Evolutionary conservation across 805 yeast genomes (phyloP).

Genomic region (Saccharomycopsis olivae): DNA sequence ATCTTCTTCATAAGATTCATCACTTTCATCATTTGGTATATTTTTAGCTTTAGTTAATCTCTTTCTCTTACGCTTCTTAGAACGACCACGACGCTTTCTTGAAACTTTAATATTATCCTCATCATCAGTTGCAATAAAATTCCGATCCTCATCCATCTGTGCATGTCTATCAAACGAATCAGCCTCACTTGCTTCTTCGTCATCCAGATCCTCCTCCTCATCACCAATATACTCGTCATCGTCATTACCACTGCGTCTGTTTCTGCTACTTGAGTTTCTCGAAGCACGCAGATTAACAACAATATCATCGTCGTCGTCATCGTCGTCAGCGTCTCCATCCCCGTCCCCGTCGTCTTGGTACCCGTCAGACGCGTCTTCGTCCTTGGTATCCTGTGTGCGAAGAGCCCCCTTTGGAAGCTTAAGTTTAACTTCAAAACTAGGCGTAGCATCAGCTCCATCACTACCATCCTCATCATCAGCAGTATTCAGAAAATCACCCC

Average conservation of each 20-base stretch:
- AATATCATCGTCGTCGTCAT: conserved; percentile 6
- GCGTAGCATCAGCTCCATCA: neutral
- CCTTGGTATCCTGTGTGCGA: too few species aligned
- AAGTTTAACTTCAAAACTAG: neutral
- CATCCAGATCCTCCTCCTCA: conserved; percentile 27
- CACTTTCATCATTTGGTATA: conserved; percentile 5
- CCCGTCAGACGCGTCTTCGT: neutral
- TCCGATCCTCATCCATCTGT: conserved; percentile 19
- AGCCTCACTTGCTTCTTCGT: conserved; percentile 13
- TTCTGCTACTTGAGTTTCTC: conserved; percentile 5
- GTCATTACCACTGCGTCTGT: conserved; percentile 18
- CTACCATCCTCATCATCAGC: conserved; percentile 11
- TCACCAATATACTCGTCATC: conserved; percentile 22
- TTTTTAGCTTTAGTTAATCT: conserved; percentile 5
- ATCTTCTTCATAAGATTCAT: conserved; percentile 24
- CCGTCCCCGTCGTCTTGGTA: conserved; percentile 15
- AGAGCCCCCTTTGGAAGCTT: conserved; percentile 5
- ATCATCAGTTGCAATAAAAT: conserved; percentile 24
- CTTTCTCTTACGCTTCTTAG: conserved; percentile 10
- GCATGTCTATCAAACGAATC: too few species aligned
- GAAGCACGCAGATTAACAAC: neutral
- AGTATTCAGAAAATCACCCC: neutral
- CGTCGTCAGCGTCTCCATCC: conserved; percentile 4
- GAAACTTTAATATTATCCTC: conserved; percentile 8
- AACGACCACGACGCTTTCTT: neutral